Evolutionary conservation across 179 eudicot genomes (phyloP), one percentile per base, ranked within the genome.

Genomic region (Beta macrorhiza): DNA sequence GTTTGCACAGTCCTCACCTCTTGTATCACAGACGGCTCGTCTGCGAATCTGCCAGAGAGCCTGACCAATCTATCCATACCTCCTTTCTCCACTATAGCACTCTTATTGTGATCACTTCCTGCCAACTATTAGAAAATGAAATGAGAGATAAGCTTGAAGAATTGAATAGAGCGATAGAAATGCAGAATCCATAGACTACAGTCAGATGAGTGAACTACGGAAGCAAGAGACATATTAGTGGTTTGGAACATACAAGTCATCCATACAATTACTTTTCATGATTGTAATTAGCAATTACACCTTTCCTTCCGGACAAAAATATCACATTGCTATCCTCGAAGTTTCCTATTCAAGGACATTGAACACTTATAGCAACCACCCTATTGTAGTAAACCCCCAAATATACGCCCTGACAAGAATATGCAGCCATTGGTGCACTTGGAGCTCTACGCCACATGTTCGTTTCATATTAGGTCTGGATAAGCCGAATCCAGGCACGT

Each of bases 31-130:
- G 91, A 87, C 25, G 99, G 90, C 82, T 97, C 98, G 80, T 94
- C 93, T 15, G 87, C 86, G 80, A 94, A 93, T 90, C 91, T 91
- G 69, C 88, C 76, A 17, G 93, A 75, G 5, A 94, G 94, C 82
- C 75, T 91, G 67, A 97, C 89, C 80, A 97, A 89, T 85, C 86
- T 94, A 81, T 91, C 92, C 87, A 94, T 53, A 78, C 99, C 99
- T 81, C 88, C 86, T 85, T 90, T 97, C 82, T 89, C 97, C 78
- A 92, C 91, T 84, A 97, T 88, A 63, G 91, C 83, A 87, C 84
- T 87, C 87, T 97, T 94, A 76, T 91, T 94, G 75, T 81, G 77
- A 86, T 97, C 99, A 84, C 99, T 97, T 81, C 99, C 99, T 87
- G 99, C 99, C 91, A 97, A 85, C 99, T 97, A 81, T 84, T 74